Percentiles rank a stretch among this genome's conserved stretches.
These are phyloP conservation scores for Cystofilobasidium macerans DNA, from an alignment of 768 basidiomycete genomes.

Conservation along the genomic window DNA sequence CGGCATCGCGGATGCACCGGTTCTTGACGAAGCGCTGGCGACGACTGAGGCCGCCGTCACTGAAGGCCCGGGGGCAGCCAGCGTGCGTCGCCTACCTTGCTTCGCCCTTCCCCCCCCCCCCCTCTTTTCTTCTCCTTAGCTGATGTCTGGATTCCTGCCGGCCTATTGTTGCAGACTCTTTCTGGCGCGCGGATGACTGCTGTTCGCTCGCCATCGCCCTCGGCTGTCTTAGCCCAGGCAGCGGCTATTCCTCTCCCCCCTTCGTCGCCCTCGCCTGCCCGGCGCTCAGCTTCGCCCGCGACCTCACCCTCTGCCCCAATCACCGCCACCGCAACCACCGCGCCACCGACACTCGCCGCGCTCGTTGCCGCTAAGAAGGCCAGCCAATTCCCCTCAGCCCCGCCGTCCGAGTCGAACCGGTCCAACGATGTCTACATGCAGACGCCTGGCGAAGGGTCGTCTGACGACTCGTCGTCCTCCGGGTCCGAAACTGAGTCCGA, in stretches of 20 bases:
- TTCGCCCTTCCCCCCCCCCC: too few species aligned
- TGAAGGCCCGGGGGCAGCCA: too few species aligned
- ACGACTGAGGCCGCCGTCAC: too few species aligned
- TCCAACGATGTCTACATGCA: slow-evolving; percentile 18
- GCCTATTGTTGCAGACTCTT: too few species aligned
- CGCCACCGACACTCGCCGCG: neutral
- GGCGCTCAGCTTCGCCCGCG: neutral
- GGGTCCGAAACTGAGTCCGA: slow-evolving; percentile 3
- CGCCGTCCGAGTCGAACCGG: slow-evolving; percentile 1
- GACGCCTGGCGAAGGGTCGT: slow-evolving; percentile 14
- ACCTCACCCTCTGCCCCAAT: neutral
- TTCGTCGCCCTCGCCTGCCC: neutral
- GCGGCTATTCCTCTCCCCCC: neutral
- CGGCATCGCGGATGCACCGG: too few species aligned
- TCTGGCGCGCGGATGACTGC: too few species aligned
- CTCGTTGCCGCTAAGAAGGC: neutral
- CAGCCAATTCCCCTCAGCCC: neutral
- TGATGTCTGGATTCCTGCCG: too few species aligned
- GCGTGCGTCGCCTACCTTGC: too few species aligned
- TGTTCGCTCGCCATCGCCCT: neutral
- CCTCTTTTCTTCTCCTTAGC: too few species aligned
- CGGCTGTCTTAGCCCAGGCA: neutral
- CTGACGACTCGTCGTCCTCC: slow-evolving; percentile 4
- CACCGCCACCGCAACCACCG: too few species aligned
- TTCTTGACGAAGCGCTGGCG: too few species aligned